Base-by-base conservation (phyloP, 768 basidiomycete species). In the Exsudoporus frostii region DNA sequence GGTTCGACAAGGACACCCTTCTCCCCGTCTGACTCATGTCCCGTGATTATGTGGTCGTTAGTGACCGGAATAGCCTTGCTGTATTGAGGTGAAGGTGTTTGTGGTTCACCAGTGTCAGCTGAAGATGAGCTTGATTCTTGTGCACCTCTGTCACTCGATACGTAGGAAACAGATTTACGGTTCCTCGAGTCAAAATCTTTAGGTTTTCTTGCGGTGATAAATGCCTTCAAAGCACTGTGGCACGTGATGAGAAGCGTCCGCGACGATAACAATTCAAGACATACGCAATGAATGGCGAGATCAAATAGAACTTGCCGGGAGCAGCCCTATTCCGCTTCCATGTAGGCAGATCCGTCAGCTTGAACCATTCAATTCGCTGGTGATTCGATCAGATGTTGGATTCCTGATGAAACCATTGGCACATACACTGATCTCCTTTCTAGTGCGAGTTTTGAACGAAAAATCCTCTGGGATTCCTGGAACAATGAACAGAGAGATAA, bases 341-440 rank as follows among this genome's bases (percentile, higher is more conserved):
- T 1, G 91, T 93, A 1, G 96, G 97, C 9, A 99, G 76, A 67
- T 98, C 93, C 19, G 79, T 77, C 46, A 98, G 74, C 54, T 77
- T 83, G 71, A 97, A 97, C 97, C 97, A 99, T 66, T 94, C 88
- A 60, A 98, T 98, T 77, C 91, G 92, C 95, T 98, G 66, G 34
- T 40, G 20, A 49, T n/a, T 33, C 30, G 53, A 48, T 56, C 36
- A 63, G 57, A 54, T 33, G 25, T 42, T 34, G 44, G 20, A 33
- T 29, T 45, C 51, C 36, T 14, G 39, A 43, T 43, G 37, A 52
- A 36, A 58, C 17, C 24, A 38, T 41, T 22, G 22, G 14, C 48
- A 68, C 85, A 65, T 77, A 97, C 95, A 65, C 94, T 96, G 62
- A 99, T 99, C 77, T 99, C 97, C 73, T 98, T 99, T 51, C 96